Base-by-base conservation (phyloP, 768 basidiomycete species). In the Mrakia gelida region DNA sequence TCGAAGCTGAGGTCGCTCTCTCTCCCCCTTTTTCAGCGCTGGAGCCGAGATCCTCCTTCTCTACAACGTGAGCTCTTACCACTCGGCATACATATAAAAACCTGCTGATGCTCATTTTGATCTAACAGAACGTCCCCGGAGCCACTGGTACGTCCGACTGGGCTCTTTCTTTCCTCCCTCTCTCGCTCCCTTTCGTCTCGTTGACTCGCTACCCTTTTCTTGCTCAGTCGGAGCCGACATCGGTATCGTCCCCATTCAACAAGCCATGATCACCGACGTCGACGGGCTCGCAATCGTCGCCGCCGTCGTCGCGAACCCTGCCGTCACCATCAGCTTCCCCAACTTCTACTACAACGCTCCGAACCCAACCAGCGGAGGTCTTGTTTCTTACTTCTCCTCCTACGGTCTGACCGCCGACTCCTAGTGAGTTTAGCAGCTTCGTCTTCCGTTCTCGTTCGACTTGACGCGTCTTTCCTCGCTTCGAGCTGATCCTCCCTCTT, bases 341-440 rank as follows among this genome's bases (percentile, higher is more conserved):
- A 9, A 43, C 6, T n/a, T 10, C 18, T 75, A 62, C 73, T 56
- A 43, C 63, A 75, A 79, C 38, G 86, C 88, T 81, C 87, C 87
- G 26, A 87, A 89, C 79, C 85, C 87, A 30, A 81, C 65, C 16
- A 82, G 84, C 6, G 90, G 89, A 26, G 90, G 90, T 18, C 85
- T 89, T 62, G 87, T 89, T 28, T 89, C 88, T 1, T 81, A 83
- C 28, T 89, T 88, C 32, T 34, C 73, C 18, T 45, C 77, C 1
- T 54, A 68, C 74, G 71, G 80, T 5, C 63, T 63, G 26, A 79
- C 77, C n/a, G 32, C 72, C 45, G 68, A 83, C 79, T 78, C 49
- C 83, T 86, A 89, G 65, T 34, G 15, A 38, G 34, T 41, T 8
- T 13, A 63, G 32, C 49, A 16, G 15, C 49, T 32, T 38, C 13